Evolutionary conservation across 2,329 filamentous ascomycete species (phyloP).

Genomic region (Myotisia sp.): DNA sequence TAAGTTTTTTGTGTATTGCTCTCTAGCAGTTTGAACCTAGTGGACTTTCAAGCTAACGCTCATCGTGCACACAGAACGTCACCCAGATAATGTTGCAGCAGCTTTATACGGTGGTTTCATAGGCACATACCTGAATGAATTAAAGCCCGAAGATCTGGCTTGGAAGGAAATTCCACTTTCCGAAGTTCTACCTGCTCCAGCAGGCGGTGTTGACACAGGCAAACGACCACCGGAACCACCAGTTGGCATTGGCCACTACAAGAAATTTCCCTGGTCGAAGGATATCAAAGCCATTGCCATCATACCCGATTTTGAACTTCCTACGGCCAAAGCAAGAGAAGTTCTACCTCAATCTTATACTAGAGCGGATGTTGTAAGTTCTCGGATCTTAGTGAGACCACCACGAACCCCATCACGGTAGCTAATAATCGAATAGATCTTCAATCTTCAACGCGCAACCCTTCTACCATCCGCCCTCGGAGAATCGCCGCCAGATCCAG

Average conservation of each 20-base stretch:
- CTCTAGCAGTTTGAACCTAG: background rate
- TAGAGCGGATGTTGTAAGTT: conserved; percentile 63
- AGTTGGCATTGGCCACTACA: conserved; percentile 83
- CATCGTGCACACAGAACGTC: conserved; percentile 42
- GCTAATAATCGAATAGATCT: conserved; percentile 32
- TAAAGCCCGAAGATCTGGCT: conserved; percentile 76
- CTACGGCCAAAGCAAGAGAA: conserved; percentile 78
- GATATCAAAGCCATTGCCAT: conserved; percentile 96
- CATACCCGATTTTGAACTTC: conserved; percentile 88
- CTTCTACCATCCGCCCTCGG: conserved; percentile 80
- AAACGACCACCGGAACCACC: conserved; percentile 78
- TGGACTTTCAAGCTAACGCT: conserved; percentile 9
- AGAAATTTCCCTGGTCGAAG: conserved; percentile 83
- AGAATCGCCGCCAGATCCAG: conserved; percentile 75
- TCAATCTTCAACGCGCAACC: conserved; percentile 89
- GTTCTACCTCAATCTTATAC: conserved; percentile 71
- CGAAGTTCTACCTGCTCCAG: conserved; percentile 80
- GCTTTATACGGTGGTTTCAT: conserved; percentile 94
- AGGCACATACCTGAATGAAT: conserved; percentile 86
- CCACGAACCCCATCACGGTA: background rate
- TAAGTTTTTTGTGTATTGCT: conserved; percentile 20
- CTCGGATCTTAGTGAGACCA: background rate
- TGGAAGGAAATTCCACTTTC: conserved; percentile 86
- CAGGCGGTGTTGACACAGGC: conserved; percentile 83
- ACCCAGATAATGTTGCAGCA: conserved; percentile 89